Evolutionary conservation across 2,329 filamentous ascomycete species (phyloP), one percentile per base, ranked within the genome.

Genomic region (Pezicula neosporulosa): DNA sequence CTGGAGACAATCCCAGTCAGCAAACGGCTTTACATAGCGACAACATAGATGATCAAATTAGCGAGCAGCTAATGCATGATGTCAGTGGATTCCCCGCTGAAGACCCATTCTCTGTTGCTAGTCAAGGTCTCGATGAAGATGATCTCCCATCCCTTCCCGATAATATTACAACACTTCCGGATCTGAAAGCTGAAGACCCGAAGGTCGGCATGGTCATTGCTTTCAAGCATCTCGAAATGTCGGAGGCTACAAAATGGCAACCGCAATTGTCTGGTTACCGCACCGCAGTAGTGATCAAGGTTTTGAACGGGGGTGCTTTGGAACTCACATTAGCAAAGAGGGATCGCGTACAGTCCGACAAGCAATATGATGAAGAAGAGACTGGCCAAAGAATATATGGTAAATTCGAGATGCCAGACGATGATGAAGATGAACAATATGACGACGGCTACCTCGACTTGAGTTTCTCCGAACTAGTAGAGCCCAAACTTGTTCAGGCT

Each of bases 311-410:
- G 45, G 76, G 71, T 4, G 71, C 64, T 0, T 65, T 96, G 15
- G 72, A 77, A 19, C 70, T 95, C 4, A 74, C 77, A 10, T 76
- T 96, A 3, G 89, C 90, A 2, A 77, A 78, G 55, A 80, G 88
- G 27, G 88, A 95, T 63, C 73, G 86, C 44, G 69, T 77, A 12
- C 68, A 77, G 5, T 77, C 80, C 49, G 66, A 83, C 56, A 85
- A 80, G 61, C 66, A 70, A 16, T 84, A 83, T 57, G 84, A 93
- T 59, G 77, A 83, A 10, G 77, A 83, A 10, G 70, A 78, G 37
- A 85, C 87, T 0, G 90, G 90, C 0, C 76, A 87, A 55, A 79
- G 90, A 9, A 69, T 90, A 9, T 96, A 93, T 60, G 83, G 80
- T 55, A 88, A 85, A 52, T 94, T 95, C 57, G 90, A 95, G 61